A percentile compares a stretch with the other conserved stretches of the same genome.
These are phyloP conservation scores for Hamigera avellanea DNA, from an alignment of 495 filamentous ascomycete genomes.

Conservation along the genomic window DNA sequence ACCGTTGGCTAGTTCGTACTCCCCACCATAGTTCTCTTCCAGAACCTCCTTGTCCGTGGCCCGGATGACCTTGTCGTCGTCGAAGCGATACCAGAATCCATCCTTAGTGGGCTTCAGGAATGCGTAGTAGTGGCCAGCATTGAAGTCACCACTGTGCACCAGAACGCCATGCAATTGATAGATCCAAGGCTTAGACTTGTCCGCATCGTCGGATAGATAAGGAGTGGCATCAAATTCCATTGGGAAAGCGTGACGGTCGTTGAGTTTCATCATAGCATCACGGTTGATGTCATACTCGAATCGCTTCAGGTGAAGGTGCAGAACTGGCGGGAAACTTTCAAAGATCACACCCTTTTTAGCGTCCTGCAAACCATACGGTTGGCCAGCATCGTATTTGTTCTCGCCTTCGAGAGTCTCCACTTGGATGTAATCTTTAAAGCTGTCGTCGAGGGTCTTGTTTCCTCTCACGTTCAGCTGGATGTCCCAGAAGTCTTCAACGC, in stretches of 20 bases:
- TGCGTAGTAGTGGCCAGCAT: constrained; percentile 98
- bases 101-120: constrained; percentile 90
- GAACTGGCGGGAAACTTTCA: constrained; percentile 84
- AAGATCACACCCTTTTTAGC: constrained; percentile 97
- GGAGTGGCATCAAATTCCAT: constrained; percentile 82
- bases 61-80: constrained; percentile 91
- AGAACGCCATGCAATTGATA: constrained; percentile 93
- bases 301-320: constrained; percentile 92
- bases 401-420: constrained; percentile 96
- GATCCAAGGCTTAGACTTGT: constrained; percentile 75
- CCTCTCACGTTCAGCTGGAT: constrained; percentile 93
- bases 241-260: constrained; percentile 95
- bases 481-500: constrained; percentile 97
- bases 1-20: constrained; percentile 57
- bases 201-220: constrained; percentile 78
- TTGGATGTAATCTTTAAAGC: constrained; percentile 91
- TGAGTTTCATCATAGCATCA: constrained; percentile 98
- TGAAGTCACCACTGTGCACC: constrained; percentile 91
- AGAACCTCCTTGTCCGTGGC: constrained; percentile 85
- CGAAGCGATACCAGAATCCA: constrained; percentile 91
- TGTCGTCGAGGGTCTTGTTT: constrained; percentile 84
- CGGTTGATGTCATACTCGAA: constrained; percentile 96
- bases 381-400: constrained; percentile 90
- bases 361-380: constrained; percentile 85
- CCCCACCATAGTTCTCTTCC: constrained; percentile 94